Conservation (phyloP, 2,329 filamentous ascomycete genomes). For the Fusarium mundagurra region DNA sequence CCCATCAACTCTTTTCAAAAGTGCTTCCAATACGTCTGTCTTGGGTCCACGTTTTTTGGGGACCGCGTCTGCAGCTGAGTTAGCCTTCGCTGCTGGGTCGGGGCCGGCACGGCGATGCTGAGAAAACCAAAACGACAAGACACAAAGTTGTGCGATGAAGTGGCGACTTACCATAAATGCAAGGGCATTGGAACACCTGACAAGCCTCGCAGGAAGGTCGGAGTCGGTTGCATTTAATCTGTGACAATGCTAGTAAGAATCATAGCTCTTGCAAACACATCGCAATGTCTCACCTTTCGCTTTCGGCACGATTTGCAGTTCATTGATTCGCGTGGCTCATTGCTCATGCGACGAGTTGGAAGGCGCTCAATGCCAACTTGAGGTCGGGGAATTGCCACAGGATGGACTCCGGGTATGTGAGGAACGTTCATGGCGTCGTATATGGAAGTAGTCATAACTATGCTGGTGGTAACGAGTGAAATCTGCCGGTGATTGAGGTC, state of each 20-base stretch:
- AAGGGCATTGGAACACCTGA: conserved; percentile 87
- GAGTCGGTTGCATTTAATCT: conserved; percentile 93
- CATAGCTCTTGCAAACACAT: neutral
- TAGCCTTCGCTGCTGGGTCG: neutral
- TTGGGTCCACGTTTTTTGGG: conserved; percentile 92
- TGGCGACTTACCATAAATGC: conserved; percentile 78
- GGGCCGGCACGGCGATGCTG: neutral
- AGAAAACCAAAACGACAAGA: neutral
- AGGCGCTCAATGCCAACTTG: conserved; percentile 85
- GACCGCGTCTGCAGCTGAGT: conserved; percentile 72
- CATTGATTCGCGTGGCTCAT: conserved; percentile 88
- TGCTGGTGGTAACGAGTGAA: conserved; percentile 1
- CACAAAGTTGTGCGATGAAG: neutral
- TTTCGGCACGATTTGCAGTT: conserved; percentile 96
- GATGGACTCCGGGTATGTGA: conserved; percentile 56
- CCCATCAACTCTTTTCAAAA: conserved; percentile 86
- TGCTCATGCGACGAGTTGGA: conserved; percentile 74
- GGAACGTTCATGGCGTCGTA: conserved; percentile 55
- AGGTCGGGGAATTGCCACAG: conserved; percentile 72
- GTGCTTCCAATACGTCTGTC: conserved; percentile 85
- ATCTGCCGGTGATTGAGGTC: neutral
- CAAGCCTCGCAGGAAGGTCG: conserved; percentile 89
- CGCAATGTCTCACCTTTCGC: conserved; percentile 73
- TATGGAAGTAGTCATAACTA: conserved; percentile 52
- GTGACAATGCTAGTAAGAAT: conserved; percentile 8